Conservation (phyloP, 1,284 basidiomycete genomes). For the Uromyces viciae-fabae region DNA sequence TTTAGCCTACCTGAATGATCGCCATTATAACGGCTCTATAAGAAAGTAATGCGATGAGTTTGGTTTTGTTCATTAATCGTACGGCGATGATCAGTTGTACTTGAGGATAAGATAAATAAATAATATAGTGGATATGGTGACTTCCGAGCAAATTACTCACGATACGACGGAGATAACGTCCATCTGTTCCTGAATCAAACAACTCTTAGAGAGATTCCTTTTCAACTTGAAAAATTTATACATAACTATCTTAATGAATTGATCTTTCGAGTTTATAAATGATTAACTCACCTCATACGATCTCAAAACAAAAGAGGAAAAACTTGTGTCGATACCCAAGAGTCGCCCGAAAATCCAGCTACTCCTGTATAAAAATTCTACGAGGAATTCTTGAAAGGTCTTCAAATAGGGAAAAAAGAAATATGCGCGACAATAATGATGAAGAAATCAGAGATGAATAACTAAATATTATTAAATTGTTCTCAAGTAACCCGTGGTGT, state of each 20-base stretch:
- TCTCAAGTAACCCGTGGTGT: neutral
- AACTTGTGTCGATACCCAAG: too few relatives aligned
- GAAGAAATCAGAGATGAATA: neutral
- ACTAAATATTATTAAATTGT: neutral
- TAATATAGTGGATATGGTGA: neutral
- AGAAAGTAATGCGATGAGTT: neutral
- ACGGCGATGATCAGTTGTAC: neutral
- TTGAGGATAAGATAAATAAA: neutral
- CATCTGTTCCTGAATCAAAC: slow-evolving; percentile 9
- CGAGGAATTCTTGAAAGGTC: neutral
- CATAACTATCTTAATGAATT: neutral
- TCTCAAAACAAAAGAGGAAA: neutral
- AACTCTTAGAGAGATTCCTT: neutral
- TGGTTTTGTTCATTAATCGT: too few relatives aligned
- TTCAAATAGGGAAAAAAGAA: too few relatives aligned
- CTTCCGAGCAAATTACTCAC: neutral
- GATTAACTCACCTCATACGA: slow-evolving; percentile 14
- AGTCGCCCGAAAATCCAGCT: neutral
- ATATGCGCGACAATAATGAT: too few relatives aligned
- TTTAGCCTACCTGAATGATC: slow-evolving; percentile 10
- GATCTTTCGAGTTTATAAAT: neutral
- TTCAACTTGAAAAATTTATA: slow-evolving; percentile 13
- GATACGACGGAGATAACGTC: slow-evolving; percentile 9
- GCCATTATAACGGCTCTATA: neutral
- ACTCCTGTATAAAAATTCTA: neutral